These are phyloP conservation scores for Komagataea norvegica DNA, from an alignment of 1,139 yeast species.

Conservation along the genomic window DNA sequence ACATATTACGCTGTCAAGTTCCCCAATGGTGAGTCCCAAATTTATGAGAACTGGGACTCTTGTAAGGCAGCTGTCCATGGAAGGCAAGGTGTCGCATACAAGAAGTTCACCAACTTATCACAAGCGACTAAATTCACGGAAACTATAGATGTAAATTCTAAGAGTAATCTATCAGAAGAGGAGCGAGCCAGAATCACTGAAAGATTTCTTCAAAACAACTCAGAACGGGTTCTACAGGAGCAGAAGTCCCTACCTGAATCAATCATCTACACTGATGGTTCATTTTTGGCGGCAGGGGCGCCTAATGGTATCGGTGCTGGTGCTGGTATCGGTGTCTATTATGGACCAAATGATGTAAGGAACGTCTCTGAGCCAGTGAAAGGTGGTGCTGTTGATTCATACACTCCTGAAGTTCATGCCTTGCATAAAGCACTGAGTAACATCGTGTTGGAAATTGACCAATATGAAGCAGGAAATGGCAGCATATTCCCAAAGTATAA, in stretches of 20 bases:
- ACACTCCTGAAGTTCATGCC: constrained; percentile 75
- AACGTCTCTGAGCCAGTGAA: constrained; percentile 49
- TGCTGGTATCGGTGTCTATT: constrained; percentile 74
- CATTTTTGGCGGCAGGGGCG: constrained; percentile 38
- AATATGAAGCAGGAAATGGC: constrained; percentile 21
- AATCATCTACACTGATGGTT: constrained; percentile 65
- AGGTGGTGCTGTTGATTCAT: constrained; percentile 60
- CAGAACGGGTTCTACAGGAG: constrained; percentile 3
- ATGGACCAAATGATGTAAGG: constrained; percentile 49
- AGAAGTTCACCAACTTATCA: constrained; percentile 37
- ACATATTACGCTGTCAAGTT: constrained; percentile 39
- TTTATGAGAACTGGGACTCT: constrained; percentile 42
- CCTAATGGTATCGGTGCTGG: constrained; percentile 32
- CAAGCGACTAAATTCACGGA: constrained; percentile 37
- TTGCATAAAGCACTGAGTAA: constrained; percentile 48
- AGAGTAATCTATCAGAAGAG: not conserved
- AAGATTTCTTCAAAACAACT: constrained; percentile 5
- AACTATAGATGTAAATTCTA: constrained; percentile 11
- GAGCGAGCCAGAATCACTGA: not conserved
- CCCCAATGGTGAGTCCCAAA: constrained; percentile 30
- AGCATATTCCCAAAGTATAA: constrained; percentile 30
- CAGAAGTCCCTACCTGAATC: constrained; percentile 8
- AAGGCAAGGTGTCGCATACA: constrained; percentile 41
- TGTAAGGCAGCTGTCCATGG: constrained; percentile 44
- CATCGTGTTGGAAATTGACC: constrained; percentile 34